Percentiles rank a stretch among this genome's conserved stretches.
Conservation (phyloP, 108 stramenopile species). For the Cyclotella distinguenda region DNA sequence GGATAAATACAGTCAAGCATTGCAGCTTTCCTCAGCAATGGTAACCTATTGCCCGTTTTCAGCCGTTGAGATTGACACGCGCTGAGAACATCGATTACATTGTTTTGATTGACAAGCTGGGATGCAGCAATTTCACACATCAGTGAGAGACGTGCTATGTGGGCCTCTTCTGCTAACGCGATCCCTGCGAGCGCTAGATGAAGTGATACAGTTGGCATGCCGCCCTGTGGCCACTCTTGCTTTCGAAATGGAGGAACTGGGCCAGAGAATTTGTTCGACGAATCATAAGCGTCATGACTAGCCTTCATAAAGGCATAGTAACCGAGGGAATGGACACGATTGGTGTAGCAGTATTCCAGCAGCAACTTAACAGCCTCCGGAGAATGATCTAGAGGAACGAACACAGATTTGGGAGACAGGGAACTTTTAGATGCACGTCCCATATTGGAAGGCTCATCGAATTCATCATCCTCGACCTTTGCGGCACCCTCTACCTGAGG, state of each 20-base stretch:
- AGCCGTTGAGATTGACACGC: conserved; percentile 56
- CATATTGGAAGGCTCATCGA: conserved; percentile 40
- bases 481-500: conserved; percentile 25
- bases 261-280: conserved; percentile 18
- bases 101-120: conserved; percentile 51
- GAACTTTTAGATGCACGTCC: neutral
- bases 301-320: conserved; percentile 64
- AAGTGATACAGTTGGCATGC: conserved; percentile 61
- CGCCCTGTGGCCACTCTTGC: conserved; percentile 63
- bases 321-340: conserved; percentile 74
- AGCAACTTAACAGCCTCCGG: conserved; percentile 84
- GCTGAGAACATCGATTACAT: conserved; percentile 66
- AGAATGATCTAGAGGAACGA: conserved; percentile 54
- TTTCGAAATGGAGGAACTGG: conserved; percentile 45
- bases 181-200: conserved; percentile 71
- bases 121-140: conserved; percentile 89
- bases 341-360: conserved; percentile 88
- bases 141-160: conserved; percentile 67
- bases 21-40: conserved; percentile 66
- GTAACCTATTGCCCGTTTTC: conserved; percentile 65
- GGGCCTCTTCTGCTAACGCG: conserved; percentile 75
- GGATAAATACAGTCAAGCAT: conserved; percentile 63
- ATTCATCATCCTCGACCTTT: conserved; percentile 63
- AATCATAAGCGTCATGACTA: conserved; percentile 14
- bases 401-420: conserved; percentile 17